Evolutionary conservation across 2,329 filamentous ascomycete genomes (phyloP).

Genomic region (Sphaerulina populicola): DNA sequence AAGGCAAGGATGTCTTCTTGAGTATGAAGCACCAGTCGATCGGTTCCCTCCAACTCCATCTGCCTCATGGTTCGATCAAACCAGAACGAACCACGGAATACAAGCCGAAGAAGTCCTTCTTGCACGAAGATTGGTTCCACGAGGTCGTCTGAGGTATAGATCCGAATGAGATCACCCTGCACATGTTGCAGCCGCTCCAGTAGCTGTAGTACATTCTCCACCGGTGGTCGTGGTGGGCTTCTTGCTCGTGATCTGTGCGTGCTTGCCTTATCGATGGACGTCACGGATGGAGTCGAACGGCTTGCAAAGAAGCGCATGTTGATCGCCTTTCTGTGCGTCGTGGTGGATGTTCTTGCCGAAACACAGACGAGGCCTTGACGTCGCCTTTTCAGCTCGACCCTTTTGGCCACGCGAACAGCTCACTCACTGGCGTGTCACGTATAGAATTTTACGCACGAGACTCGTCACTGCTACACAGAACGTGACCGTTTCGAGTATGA

Average conservation of each 20-base stretch:
- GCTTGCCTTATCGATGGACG: not conserved
- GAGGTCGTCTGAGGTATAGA: not conserved
- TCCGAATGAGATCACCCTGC: slow-evolving; percentile 1
- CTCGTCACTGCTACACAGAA: not conserved
- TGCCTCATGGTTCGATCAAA: not conserved
- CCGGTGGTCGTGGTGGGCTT: slow-evolving; percentile 1
- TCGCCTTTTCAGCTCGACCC: not conserved
- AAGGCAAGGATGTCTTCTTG: slow-evolving; percentile 2
- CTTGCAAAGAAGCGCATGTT: slow-evolving; percentile 3
- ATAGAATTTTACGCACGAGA: not conserved
- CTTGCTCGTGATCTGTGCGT: not conserved
- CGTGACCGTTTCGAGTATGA: not conserved
- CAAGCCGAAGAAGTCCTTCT: slow-evolving; percentile 5
- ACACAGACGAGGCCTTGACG: not conserved
- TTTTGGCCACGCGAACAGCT: not conserved
- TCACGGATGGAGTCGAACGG: not conserved
- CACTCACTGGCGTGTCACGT: not conserved
- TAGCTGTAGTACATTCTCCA: slow-evolving; percentile 1
- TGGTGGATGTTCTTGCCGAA: not conserved
- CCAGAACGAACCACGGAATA: slow-evolving; percentile 4
- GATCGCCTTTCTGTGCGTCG: not conserved
- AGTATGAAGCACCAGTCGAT: not conserved
- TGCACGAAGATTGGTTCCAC: slow-evolving; percentile 8
- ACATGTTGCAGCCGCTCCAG: slow-evolving; percentile 5
- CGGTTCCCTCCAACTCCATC: slow-evolving; percentile 1